Percentiles rank a stretch among this genome's conserved stretches.
Conservation (phyloP, 2,329 filamentous ascomycete species). For the Taxawa tesnikishii region DNA sequence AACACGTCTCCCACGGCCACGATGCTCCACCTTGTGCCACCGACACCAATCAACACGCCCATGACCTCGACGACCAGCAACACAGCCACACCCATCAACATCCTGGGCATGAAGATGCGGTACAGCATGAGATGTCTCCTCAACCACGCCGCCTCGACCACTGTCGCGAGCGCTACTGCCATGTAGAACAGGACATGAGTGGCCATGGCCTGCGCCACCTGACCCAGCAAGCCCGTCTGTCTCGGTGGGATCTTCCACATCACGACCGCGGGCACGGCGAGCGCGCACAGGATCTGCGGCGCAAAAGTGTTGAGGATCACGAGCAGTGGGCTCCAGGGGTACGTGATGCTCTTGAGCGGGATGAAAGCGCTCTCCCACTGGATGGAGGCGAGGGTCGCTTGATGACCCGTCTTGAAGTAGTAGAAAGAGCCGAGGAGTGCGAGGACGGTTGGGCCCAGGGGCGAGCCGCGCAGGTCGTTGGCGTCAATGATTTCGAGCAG, state of each 20-base stretch:
- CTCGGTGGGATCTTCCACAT: conserved; percentile 84
- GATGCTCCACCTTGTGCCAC: conserved; percentile 64
- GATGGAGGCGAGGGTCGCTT: conserved; percentile 74
- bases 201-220: conserved; percentile 56
- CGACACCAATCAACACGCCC: conserved; percentile 55
- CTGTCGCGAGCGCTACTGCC: conserved; percentile 71
- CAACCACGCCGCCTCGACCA: conserved; percentile 79
- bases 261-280: conserved; percentile 66
- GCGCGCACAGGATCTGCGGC: conserved; percentile 70
- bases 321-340: conserved; percentile 79
- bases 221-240: conserved; percentile 49
- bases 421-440: conserved; percentile 85
- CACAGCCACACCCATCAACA: conserved; percentile 66
- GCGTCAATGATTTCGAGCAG: conserved; percentile 53
- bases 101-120: conserved; percentile 81
- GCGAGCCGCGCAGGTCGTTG: conserved; percentile 48
- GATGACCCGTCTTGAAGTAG: conserved; percentile 97
- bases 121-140: conserved; percentile 93
- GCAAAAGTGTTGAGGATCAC: conserved; percentile 80
- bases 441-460: conserved; percentile 74
- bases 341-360: conserved; percentile 66
- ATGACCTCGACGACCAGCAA: conserved; percentile 69
- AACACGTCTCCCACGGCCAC: conserved; percentile 77
- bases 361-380: conserved; percentile 97
- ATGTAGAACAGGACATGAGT: conserved; percentile 75